These are phyloP conservation scores for Limonium bicolor DNA, from an alignment of 148 eudicot species.

Conservation along the genomic window DNA sequence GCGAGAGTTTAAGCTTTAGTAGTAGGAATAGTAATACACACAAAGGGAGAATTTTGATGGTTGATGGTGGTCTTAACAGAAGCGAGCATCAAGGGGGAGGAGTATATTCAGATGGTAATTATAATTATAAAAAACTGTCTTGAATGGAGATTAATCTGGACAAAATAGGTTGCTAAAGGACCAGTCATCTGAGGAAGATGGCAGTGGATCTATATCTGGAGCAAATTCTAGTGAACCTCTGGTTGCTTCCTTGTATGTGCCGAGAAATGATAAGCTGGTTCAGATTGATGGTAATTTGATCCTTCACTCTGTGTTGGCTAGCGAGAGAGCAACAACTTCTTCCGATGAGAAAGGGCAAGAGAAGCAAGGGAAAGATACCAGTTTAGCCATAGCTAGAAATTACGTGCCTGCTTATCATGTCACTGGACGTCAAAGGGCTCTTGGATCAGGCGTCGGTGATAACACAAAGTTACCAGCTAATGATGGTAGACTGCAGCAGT, in stretches of 20 bases:
- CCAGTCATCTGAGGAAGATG: constrained; percentile 6
- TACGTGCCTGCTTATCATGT: constrained; percentile 37
- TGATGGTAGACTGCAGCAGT: constrained; percentile 66
- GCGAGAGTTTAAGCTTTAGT: constrained; percentile 1
- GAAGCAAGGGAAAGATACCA: constrained; percentile 32
- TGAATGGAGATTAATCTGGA: constrained; percentile 7
- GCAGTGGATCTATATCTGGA: constrained; percentile 12
- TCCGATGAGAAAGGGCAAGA: constrained; percentile 6
- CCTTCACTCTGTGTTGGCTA: constrained; percentile 81
- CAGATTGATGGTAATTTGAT: constrained; percentile 97
- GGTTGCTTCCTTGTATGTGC: constrained; percentile 77
- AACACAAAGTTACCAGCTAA: constrained; percentile 43
- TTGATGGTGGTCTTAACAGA: constrained; percentile 24
- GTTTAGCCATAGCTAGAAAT: constrained; percentile 45
- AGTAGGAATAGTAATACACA: constrained; percentile 18
- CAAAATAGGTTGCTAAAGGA: constrained; percentile 6
- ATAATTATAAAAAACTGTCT: constrained; percentile 9
- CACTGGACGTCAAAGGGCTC: constrained; percentile 11
- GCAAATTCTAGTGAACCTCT: constrained; percentile 67
- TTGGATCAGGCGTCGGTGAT: constrained; percentile 17
- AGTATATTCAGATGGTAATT: constrained; percentile 12
- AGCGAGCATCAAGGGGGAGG: constrained; percentile 9
- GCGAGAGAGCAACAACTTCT: constrained; percentile 60
- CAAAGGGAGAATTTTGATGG: constrained; percentile 45
- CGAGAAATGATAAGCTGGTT: constrained; percentile 87